Conservation (phyloP, 1,284 basidiomycete genomes). For the Baeospora myosura region DNA sequence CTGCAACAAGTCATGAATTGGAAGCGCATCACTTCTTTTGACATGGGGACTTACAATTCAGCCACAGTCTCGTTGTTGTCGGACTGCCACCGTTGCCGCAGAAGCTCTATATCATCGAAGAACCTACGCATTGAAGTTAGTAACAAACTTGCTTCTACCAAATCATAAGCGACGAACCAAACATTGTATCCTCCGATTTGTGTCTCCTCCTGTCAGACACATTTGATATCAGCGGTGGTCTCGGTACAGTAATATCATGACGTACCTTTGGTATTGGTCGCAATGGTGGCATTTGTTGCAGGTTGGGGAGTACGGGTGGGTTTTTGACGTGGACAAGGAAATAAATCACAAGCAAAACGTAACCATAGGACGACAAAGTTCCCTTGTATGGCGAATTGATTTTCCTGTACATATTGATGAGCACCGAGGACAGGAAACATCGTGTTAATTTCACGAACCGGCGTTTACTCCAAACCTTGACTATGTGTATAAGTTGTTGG, state of each 20-base stretch:
- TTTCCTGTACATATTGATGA: constrained; percentile 49
- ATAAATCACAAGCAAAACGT: constrained; percentile 95
- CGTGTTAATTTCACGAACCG: constrained; percentile 39
- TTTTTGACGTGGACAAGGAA: constrained; percentile 97
- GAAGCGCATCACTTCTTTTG: not conserved
- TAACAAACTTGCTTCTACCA: no score
- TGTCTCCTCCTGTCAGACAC: constrained; percentile 64
- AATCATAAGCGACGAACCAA: constrained; percentile 99
- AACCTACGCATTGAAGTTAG: constrained; percentile 53
- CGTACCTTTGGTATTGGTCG: constrained; percentile 69
- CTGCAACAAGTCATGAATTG: constrained; percentile 32
- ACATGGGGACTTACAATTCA: constrained; percentile 60
- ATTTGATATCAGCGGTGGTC: constrained; percentile 11
- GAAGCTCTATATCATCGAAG: constrained; percentile 92
- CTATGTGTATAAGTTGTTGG: constrained; percentile 31
- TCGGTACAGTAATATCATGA: constrained; percentile 10
- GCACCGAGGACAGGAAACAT: constrained; percentile 3
- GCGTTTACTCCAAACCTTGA: constrained; percentile 99
- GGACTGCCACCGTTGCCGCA: constrained; percentile 90
- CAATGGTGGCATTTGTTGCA: constrained; percentile 83
- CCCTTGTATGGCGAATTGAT: constrained; percentile 98
- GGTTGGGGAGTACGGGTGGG: constrained; percentile 86
- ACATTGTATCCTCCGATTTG: constrained; percentile 80
- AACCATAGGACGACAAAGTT: constrained; percentile 95
- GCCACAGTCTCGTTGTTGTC: constrained; percentile 89